Conservation (phyloP, 495 filamentous ascomycete species). For the Cercophora newfieldiana region DNA sequence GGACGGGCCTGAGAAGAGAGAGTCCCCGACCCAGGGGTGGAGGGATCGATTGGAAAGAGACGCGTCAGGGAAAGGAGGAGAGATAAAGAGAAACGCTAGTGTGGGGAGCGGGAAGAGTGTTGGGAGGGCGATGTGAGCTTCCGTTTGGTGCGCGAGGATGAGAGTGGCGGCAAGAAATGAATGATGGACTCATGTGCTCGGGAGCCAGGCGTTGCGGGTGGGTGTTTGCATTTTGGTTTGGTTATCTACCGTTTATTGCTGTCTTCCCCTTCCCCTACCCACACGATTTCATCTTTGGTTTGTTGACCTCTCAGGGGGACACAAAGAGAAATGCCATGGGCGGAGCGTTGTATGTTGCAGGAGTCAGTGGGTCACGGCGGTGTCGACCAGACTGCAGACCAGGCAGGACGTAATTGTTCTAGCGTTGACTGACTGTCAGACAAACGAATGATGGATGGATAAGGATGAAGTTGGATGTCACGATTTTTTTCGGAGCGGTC, state of each 20-base stretch:
- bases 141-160: neutral
- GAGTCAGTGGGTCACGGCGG: neutral
- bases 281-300: neutral
- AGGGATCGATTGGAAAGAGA: constrained; percentile 21
- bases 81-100: constrained; percentile 20
- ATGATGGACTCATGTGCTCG: neutral
- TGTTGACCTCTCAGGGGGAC: neutral
- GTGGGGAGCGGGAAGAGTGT: constrained; percentile 34
- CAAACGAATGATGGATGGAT: neutral
- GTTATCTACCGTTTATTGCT: neutral
- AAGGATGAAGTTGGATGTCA: neutral
- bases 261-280: neutral
- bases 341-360: neutral
- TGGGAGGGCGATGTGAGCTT: constrained; percentile 42
- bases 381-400: neutral
- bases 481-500: neutral
- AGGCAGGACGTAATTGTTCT: neutral
- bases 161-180: neutral
- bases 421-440: neutral
- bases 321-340: neutral
- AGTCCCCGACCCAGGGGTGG: constrained; percentile 26
- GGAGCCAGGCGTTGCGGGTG: neutral
- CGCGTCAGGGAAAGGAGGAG: constrained; percentile 3
- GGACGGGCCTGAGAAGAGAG: constrained; percentile 30
- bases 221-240: neutral